Evolutionary conservation across 192 early-diverging fungal genomes (phyloP).

Genomic region (Coemansia aciculifera): DNA sequence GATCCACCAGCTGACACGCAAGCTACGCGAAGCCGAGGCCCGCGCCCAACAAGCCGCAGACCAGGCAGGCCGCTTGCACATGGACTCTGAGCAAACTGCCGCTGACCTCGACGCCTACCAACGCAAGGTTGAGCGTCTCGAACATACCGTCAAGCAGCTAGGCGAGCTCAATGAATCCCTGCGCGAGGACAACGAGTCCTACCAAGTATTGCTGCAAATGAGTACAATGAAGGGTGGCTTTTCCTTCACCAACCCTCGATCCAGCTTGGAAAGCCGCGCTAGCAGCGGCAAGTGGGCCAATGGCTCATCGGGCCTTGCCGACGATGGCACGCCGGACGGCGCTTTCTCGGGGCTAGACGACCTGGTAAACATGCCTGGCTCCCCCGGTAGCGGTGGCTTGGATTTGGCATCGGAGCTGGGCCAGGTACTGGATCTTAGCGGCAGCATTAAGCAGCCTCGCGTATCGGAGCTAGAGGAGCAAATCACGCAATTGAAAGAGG

Average conservation of each 20-base stretch:
- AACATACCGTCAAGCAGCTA: slow-evolving; percentile 61
- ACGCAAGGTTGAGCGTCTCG: slow-evolving; percentile 52
- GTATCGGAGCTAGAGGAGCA: slow-evolving; percentile 42
- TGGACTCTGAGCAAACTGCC: slow-evolving; percentile 30
- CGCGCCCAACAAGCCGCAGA: slow-evolving; percentile 30
- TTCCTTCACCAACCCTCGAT: slow-evolving; percentile 45
- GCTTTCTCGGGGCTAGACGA: slow-evolving; percentile 3
- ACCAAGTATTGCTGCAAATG: slow-evolving; percentile 77
- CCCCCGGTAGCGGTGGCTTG: slow-evolving; percentile 17
- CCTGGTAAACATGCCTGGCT: background rate
- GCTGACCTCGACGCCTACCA: slow-evolving; percentile 21
- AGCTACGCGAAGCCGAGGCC: slow-evolving; percentile 36
- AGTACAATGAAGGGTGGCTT: slow-evolving; percentile 80
- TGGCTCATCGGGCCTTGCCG: slow-evolving; percentile 12
- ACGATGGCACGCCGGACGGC: slow-evolving; percentile 13
- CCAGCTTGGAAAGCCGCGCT: slow-evolving; percentile 50
- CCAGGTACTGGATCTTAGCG: slow-evolving; percentile 24
- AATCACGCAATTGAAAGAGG: slow-evolving; percentile 41
- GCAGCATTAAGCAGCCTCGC: slow-evolving; percentile 17
- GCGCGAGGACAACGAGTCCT: slow-evolving; percentile 81
- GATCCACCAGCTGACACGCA: slow-evolving; percentile 36
- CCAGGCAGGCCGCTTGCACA: slow-evolving; percentile 29
- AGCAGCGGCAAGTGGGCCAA: slow-evolving; percentile 37
- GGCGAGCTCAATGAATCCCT: slow-evolving; percentile 67
- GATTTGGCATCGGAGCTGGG: slow-evolving; percentile 55